Evolutionary conservation across 208 protist species (phyloP), one percentile per base, ranked within the genome.

Genomic region (Leishmania tropica): DNA sequence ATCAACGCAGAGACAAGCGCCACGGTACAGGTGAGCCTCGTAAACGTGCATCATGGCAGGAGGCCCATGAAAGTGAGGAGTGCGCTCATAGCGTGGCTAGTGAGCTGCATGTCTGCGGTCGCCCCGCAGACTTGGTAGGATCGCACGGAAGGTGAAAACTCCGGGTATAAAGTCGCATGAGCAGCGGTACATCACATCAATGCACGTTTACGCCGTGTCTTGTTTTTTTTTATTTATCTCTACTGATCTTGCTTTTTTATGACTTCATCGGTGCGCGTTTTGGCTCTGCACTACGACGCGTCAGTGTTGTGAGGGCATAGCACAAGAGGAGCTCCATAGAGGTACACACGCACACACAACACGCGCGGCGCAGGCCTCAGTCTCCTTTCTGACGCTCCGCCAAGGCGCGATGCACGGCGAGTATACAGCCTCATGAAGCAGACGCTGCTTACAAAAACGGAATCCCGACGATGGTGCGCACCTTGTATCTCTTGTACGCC

Each of bases 401-500:
- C 2, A 74, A 51, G 70, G 47, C 67, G 10, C 40, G 8, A 37
- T 47, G 67, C 40, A 74, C 45, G 3, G 10, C 19, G 21, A 35
- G 47, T 17, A 53, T 37, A 15, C 35, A 10, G 13, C 3, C 19
- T 37, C 21, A 74, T 0, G 45, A 1, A 24, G 47, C 3, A 37
- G 24, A 31, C 17, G 11, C 70, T 35, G 19, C n/a, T 58, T 78
- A 78, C 56, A 78, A 17, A 51, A 99, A 95, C 17, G 98, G 98
- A 79, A 99, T 99, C 31, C 95, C 93, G 45, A 96, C 86, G 76
- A 84, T 83, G 8, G 94, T 96, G 47, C 78, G 78, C 19, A 47
- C 75, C 62, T 85, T 87, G 82, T 99, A 99, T 11, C 71, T 81
- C 37, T 76, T 84, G 88, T 99, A 99, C 45, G 81, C 53, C 5